Conservation (phyloP, 2,329 filamentous ascomycete genomes). For the Calonectria hawksworthii region DNA sequence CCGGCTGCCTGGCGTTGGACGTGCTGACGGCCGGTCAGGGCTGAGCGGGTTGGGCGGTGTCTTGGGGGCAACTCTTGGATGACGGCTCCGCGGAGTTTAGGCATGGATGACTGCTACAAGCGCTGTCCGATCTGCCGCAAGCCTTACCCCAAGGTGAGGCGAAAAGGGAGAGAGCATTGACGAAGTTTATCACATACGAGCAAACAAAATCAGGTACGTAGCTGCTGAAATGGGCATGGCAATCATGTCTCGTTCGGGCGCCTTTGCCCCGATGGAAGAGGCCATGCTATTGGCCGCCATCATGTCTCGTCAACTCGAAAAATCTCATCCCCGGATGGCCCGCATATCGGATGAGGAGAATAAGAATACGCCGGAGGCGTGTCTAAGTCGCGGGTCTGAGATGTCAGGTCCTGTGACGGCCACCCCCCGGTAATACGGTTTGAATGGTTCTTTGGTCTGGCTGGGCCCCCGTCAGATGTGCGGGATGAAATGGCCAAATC, state of each 20-base stretch:
- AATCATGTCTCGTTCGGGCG: conserved; percentile 3
- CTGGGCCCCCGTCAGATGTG: neutral
- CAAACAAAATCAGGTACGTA: neutral
- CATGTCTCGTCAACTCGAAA: conserved; percentile 1
- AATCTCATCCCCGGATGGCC: neutral
- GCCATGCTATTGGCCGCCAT: neutral
- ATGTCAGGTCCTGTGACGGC: neutral
- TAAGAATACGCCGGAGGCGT: neutral
- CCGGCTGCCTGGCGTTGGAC: neutral
- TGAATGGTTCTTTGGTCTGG: neutral
- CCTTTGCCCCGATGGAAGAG: neutral
- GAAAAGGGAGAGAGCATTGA: neutral
- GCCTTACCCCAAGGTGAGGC: neutral
- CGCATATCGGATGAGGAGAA: neutral
- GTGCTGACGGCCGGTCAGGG: neutral
- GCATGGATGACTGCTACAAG: neutral
- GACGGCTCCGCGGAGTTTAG: neutral
- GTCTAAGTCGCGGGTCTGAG: neutral
- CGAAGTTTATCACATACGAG: conserved; percentile 4
- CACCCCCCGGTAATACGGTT: neutral
- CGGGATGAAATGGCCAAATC: neutral
- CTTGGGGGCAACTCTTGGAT: neutral
- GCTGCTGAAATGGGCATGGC: neutral
- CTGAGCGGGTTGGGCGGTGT: conserved; percentile 4
- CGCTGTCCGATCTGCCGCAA: neutral